phyloP scores from a whole-genome alignment of 2,329 filamentous ascomycete genomes.

The Sordariomycetes sp. region DNA sequence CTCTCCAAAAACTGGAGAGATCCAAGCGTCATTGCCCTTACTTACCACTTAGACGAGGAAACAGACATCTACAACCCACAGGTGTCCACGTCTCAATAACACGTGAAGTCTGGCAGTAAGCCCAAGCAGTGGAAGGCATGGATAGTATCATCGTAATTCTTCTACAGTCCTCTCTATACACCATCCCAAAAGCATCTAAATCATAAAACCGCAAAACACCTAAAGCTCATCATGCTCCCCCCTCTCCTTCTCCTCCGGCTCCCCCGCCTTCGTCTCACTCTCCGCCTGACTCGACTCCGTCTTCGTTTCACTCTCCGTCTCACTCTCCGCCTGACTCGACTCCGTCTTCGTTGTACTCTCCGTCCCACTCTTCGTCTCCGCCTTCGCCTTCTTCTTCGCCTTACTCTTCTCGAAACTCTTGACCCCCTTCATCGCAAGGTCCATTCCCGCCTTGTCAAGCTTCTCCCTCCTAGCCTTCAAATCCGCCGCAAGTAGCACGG shows the following conservation, averaged over 20 bases:
- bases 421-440: conserved; percentile 58
- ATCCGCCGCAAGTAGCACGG: conserved; percentile 61
- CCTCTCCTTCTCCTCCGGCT: conserved; percentile 19
- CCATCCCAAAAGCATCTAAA: background rate
- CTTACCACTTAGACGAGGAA: too few species aligned
- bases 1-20: too few species aligned
- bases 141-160: background rate
- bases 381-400: conserved; percentile 29
- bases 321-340: conserved; percentile 18
- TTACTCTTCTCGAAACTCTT: conserved; percentile 33
- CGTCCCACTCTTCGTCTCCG: conserved; percentile 22
- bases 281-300: conserved; percentile 25
- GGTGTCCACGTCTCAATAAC: too few species aligned
- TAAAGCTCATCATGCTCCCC: conserved; percentile 14
- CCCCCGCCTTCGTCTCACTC: too few species aligned
- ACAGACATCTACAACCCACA: too few species aligned
- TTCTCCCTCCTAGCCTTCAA: conserved; percentile 54
- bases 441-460: conserved; percentile 56
- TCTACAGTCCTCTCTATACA: background rate
- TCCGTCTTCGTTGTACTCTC: conserved; percentile 22
- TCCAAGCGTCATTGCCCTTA: too few species aligned
- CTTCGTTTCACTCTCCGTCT: conserved; percentile 24
- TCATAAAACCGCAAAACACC: background rate
- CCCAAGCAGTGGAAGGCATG: too few species aligned
- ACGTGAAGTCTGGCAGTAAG: too few species aligned